Base-by-base conservation (phyloP, 257 asterid species). In the Pogostemon cablin region DNA sequence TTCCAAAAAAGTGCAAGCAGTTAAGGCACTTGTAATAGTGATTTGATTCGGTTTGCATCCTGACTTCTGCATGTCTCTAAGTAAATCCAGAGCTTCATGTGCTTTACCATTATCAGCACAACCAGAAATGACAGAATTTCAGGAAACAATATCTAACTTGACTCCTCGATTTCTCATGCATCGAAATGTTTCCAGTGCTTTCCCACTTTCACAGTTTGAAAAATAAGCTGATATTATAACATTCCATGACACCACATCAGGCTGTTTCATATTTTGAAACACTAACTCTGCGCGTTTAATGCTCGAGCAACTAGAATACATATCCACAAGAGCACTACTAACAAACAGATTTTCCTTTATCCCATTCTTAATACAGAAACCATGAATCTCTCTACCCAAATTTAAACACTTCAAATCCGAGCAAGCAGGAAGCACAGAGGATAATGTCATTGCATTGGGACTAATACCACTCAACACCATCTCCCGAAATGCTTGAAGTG, bases 341-440 rank as follows among this genome's bases (percentile, higher is more conserved):
- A 89, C 87, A 69, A 83, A 89, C 71, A 77, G 77, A 73, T 89
- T 89, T 38, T 68, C 86, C 25, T 50, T 76, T 81, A 86, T 83
- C 39, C 88, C 82, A 62, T 80, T 89, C 81, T 78, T 86, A 66
- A 89, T 67, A 74, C 76, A 81, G 57, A 76, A 81, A 32, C 90
- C 91, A 25, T 89, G 96, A 61, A 86, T 72, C 80, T 80, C 86
- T 59, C 76, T 84, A 38, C 96, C 93, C 47, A 52, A 67, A 65
- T 54, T 59, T 69, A 85, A 73, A 78, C 68, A 75, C 81, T 85
- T 89, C 87, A 86, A 80, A 66, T 49, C 74, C 52, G 96, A 82
- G 80, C 93, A 89, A 56, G 96, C 91, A 9, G 96, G 93, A 64
- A 89, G 84, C 46, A 89, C 72, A 6, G 93, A 67, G 12, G 96